A percentile compares a stretch with the other conserved stretches of the same genome.
These are phyloP conservation scores for Fusarium sp. DNA, from an alignment of 2,329 filamentous ascomycete species.

Conservation along the genomic window DNA sequence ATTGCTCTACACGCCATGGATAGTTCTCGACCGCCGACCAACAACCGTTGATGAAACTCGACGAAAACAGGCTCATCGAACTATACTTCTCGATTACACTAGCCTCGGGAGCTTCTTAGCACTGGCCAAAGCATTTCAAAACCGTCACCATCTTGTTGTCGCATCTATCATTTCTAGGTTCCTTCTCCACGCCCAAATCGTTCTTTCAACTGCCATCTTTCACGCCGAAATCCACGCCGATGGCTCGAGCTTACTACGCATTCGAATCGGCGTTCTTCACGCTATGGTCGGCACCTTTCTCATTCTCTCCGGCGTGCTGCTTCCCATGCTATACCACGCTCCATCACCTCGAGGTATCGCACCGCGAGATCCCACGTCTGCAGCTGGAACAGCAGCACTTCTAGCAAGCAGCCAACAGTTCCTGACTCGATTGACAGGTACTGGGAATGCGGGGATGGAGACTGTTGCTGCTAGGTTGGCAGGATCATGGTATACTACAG, in stretches of 20 bases:
- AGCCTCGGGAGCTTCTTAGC: conserved; percentile 40
- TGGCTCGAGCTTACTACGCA: conserved; percentile 33
- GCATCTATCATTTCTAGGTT: conserved; percentile 38
- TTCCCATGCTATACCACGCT: conserved; percentile 45
- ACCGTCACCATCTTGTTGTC: conserved; percentile 45
- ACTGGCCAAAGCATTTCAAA: conserved; percentile 35
- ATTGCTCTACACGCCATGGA: conserved; percentile 46
- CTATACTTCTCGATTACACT: conserved; percentile 45
- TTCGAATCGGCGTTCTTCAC: conserved; percentile 39
- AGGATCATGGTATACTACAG: conserved; percentile 47
- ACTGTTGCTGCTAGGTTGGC: conserved; percentile 37
- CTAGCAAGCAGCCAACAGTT: conserved; percentile 43
- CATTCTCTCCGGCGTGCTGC: conserved; percentile 31
- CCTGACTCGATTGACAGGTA: conserved; percentile 37
- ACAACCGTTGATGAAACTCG: conserved; percentile 43
- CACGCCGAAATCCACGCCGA: conserved; percentile 37
- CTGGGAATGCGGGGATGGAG: conserved; percentile 41
- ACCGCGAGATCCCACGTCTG: conserved; percentile 45
- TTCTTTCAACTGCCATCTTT: conserved; percentile 46
- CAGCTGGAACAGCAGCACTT: conserved; percentile 43
- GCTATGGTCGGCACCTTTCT: conserved; percentile 41
- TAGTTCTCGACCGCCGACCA: conserved; percentile 42
- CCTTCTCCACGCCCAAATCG: conserved; percentile 41
- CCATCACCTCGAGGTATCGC: conserved; percentile 43
- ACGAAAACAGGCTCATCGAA: conserved; percentile 45